A percentile compares a stretch with the other conserved stretches of the same genome.
These are phyloP conservation scores for Liriodendron chinense DNA, from an alignment of 164 flowering plant genomes.

Conservation along the genomic window DNA sequence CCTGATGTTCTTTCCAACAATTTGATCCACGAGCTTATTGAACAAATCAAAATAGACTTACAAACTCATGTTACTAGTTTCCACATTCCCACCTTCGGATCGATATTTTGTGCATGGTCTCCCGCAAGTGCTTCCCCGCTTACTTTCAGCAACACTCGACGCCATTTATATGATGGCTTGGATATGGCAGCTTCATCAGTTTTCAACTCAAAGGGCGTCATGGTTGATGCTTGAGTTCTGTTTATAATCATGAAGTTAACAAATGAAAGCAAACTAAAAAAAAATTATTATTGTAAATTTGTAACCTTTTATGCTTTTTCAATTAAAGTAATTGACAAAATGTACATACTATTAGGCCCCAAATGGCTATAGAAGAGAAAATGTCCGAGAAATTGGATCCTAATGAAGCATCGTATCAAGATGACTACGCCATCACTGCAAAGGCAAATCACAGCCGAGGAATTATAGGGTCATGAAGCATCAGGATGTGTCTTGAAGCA, in stretches of 20 bases:
- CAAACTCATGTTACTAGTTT: not conserved
- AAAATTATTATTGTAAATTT: not conserved
- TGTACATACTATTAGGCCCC: not conserved
- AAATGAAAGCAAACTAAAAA: not conserved
- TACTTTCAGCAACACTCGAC: conserved; percentile 93
- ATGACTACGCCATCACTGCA: not conserved
- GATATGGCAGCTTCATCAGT: conserved; percentile 41
- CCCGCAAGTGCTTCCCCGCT: conserved; percentile 99
- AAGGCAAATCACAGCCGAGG: not conserved
- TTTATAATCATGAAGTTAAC: not conserved
- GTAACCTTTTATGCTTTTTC: too few species aligned
- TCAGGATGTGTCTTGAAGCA: not conserved
- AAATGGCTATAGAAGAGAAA: not conserved
- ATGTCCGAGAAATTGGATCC: not conserved
- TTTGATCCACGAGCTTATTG: not conserved
- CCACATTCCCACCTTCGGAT: conserved; percentile 67
- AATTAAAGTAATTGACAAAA: not conserved
- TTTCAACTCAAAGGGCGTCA: conserved; percentile 43
- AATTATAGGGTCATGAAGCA: not conserved
- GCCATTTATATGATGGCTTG: conserved; percentile 66
- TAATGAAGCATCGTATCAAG: not conserved
- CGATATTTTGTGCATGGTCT: conserved; percentile 80
- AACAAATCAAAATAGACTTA: not conserved
- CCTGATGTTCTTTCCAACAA: not conserved
- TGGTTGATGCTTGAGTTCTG: conserved; percentile 48